These are phyloP conservation scores for Fusarium proliferatum DNA, from an alignment of 2,329 filamentous ascomycete genomes.

Conservation along the genomic window DNA sequence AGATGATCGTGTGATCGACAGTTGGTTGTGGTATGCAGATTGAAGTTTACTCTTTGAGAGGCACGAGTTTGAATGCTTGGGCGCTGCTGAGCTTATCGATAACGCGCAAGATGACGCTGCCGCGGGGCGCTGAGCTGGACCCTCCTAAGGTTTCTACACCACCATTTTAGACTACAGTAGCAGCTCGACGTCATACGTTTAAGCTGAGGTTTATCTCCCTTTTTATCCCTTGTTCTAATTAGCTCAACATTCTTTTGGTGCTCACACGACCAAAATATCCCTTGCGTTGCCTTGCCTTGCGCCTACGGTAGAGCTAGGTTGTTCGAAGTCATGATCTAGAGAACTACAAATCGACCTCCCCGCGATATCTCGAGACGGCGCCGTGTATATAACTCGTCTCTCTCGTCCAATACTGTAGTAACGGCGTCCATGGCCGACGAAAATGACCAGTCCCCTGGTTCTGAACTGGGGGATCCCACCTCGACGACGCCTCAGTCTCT, in stretches of 20 bases:
- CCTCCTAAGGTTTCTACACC: conserved; percentile 27
- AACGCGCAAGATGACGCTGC: conserved; percentile 42
- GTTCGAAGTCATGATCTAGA: conserved; percentile 51
- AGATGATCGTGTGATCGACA: conserved; percentile 8
- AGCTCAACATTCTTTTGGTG: conserved; percentile 28
- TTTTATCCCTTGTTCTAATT: conserved; percentile 11
- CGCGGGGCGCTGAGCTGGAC: conserved; percentile 23
- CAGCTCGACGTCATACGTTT: conserved; percentile 30
- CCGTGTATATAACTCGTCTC: conserved; percentile 29
- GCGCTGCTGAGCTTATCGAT: conserved; percentile 45
- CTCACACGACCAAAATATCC: background rate
- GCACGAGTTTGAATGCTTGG: conserved; percentile 31
- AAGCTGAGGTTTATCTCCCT: conserved; percentile 21
- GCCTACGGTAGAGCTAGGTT: conserved; percentile 22
- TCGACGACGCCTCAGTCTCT: conserved; percentile 65
- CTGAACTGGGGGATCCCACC: conserved; percentile 58
- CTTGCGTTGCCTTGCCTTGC: background rate
- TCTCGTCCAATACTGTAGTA: conserved; percentile 20
- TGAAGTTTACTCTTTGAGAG: conserved; percentile 27
- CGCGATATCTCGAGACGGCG: conserved; percentile 42
- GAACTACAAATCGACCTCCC: conserved; percentile 41
- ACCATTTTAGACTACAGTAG: conserved; percentile 23
- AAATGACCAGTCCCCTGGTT: conserved; percentile 48
- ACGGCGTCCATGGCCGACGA: conserved; percentile 46
- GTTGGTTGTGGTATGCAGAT: conserved; percentile 11